Percentiles rank a stretch among this genome's conserved stretches.
These are phyloP conservation scores for Taphrina populina DNA, from an alignment of 1,139 yeast genomes.

Conservation along the genomic window DNA sequence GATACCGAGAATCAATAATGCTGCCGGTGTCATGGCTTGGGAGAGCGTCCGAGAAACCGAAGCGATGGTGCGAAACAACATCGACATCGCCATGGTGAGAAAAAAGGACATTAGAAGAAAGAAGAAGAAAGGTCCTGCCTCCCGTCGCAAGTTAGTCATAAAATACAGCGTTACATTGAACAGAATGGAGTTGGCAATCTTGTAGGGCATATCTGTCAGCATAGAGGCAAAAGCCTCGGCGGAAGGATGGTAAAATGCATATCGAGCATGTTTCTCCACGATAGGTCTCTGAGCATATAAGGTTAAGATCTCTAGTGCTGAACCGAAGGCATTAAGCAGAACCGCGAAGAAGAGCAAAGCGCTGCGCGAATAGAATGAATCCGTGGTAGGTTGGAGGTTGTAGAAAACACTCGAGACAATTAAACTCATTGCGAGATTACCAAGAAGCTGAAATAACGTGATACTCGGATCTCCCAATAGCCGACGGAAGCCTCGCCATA, in stretches of 20 bases:
- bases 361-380: conserved; percentile 57
- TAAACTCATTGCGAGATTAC: conserved; percentile 72
- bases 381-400: conserved; percentile 53
- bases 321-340: conserved; percentile 48
- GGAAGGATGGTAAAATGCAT: conserved; percentile 51
- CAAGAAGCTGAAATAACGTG: conserved; percentile 58
- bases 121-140: conserved; percentile 50
- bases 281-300: conserved; percentile 49
- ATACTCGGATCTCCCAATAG: conserved; percentile 66
- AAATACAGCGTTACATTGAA: conserved; percentile 49
- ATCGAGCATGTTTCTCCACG: conserved; percentile 49
- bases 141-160: conserved; percentile 46
- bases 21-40: conserved; percentile 74
- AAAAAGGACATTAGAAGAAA: conserved; percentile 45
- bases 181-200: conserved; percentile 43
- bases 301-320: conserved; percentile 50
- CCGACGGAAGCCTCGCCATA: conserved; percentile 63
- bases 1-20: conserved; percentile 59
- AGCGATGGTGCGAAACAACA: conserved; percentile 70
- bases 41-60: conserved; percentile 60
- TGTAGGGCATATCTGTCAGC: conserved; percentile 47
- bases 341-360: conserved; percentile 50
- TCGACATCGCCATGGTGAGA: conserved; percentile 65
- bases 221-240: conserved; percentile 49
- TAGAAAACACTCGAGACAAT: conserved; percentile 73